Evolutionary conservation across 2,329 filamentous ascomycete species (phyloP), one percentile per base, ranked within the genome.

Genomic region (Ophiostoma piceae): DNA sequence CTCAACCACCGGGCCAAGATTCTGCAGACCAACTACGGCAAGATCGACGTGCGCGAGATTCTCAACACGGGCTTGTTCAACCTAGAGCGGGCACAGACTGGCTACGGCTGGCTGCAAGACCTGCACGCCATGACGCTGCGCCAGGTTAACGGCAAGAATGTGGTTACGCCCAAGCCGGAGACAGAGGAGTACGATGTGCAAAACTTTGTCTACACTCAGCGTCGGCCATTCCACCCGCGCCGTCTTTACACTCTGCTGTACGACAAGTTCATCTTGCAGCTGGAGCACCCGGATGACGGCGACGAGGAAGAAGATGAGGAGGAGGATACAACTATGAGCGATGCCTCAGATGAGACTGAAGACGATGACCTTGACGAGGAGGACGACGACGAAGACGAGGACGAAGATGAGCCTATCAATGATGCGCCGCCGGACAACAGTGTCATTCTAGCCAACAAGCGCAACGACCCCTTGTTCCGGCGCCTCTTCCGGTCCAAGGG

Each of bases 171-270:
- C 0, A 90, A 87, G 75, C 90, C 89, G 0, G 89, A 92, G 78
- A 91, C 88, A 0, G 82, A 91, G 69, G 89, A 91, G 81, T 91
- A 91, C 75, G 88, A 88, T 8, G 88, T 92, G 12, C 84, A 86
- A 47, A 92, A 87, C 75, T 91, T 91, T 73, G 87, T 92, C 14
- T 92, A 92, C 76, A 81, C 83, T 0, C 84, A 86, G 0, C 81
- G 85, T 8, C 80, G 84, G 0, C 87, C 87, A 0, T 84, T 85
- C 69, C 81, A 85, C 57, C 84, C 84, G 0, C 76, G 76, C 1
- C 76, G 83, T 0, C 78, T 85, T 0, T 85, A 80, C 78, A 75
- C 77, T 0, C 74, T 82, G 26, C 72, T 85, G 1, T 79, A 82
- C 41, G 79, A 84, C 71, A 84, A 84, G 72, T 85, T 85, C 41